Percentiles rank a stretch among this genome's conserved stretches.
Conservation (phyloP, 768 basidiomycete species). For the Podaxis rugospora region DNA sequence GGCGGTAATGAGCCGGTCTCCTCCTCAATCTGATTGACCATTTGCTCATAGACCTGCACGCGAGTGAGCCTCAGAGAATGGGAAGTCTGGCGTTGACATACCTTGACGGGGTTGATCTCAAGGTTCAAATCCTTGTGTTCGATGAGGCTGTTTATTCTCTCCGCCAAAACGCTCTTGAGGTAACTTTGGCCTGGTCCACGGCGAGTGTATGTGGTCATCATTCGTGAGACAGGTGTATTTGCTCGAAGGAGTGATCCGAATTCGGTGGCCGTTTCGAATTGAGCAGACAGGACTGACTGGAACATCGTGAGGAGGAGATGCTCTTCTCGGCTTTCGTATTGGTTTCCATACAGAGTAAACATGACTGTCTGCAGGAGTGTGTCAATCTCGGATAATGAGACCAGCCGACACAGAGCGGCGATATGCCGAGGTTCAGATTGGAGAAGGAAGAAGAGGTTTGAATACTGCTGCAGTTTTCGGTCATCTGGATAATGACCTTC, state of each 20-base stretch:
- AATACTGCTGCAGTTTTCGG: constrained; percentile 91
- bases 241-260: constrained; percentile 98
- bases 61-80: constrained; percentile 5
- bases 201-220: constrained; percentile 99
- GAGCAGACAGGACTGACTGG: constrained; percentile 95
- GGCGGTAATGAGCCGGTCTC: constrained; percentile 90
- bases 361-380: constrained; percentile 99
- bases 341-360: constrained; percentile 99
- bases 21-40: constrained; percentile 98
- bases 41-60: constrained; percentile 95
- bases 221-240: constrained; percentile 97
- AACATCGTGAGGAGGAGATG: constrained; percentile 99
- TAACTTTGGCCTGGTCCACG: constrained; percentile 98
- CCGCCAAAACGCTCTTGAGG: constrained; percentile 94
- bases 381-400: constrained; percentile 95
- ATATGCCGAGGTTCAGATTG: constrained; percentile 98
- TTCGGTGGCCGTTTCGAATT: constrained; percentile 98
- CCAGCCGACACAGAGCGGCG: constrained; percentile 92
- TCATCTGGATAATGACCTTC: constrained; percentile 95
- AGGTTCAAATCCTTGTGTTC: constrained; percentile 99
- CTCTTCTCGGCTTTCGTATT: constrained; percentile 98
- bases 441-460: constrained; percentile 97
- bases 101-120: constrained; percentile 99
- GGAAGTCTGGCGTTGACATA: constrained; percentile 23
- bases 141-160: constrained; percentile 97